Conservation (phyloP, 768 basidiomycete species). For the Crucibulum laeve region DNA sequence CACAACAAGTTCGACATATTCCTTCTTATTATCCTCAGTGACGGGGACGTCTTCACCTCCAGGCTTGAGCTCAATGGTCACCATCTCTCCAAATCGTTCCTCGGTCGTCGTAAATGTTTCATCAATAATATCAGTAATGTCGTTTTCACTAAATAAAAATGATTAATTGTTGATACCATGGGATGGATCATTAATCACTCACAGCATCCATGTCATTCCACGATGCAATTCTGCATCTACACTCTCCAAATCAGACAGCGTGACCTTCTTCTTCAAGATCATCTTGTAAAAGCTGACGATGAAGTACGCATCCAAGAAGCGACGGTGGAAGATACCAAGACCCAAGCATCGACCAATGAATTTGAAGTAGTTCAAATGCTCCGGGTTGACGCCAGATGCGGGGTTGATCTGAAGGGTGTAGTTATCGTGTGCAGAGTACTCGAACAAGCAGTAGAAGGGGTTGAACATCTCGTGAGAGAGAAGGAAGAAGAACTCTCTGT, state of each 20-base stretch:
- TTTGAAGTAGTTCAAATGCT: slow-evolving; percentile 99
- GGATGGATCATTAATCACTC: slow-evolving; percentile 27
- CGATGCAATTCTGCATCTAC: slow-evolving; percentile 95
- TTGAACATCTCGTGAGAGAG: slow-evolving; percentile 99
- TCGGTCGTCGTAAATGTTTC: slow-evolving; percentile 97
- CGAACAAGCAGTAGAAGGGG: slow-evolving; percentile 99
- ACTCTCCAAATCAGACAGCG: slow-evolving; percentile 88
- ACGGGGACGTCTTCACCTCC: slow-evolving; percentile 85
- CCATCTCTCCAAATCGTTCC: slow-evolving; percentile 97
- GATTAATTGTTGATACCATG: not conserved
- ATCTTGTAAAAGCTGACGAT: slow-evolving; percentile 99
- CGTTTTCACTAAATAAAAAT: slow-evolving; percentile 69
- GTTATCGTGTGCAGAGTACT: slow-evolving; percentile 99
- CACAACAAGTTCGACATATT: slow-evolving; percentile 91
- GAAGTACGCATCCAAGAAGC: slow-evolving; percentile 99
- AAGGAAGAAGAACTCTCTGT: slow-evolving; percentile 99
- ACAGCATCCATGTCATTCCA: slow-evolving; percentile 99
- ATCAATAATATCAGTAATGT: slow-evolving; percentile 96
- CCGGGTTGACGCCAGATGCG: slow-evolving; percentile 95
- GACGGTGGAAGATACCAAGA: slow-evolving; percentile 97
- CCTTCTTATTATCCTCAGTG: slow-evolving; percentile 98
- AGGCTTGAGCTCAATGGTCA: slow-evolving; percentile 91
- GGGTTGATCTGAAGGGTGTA: slow-evolving; percentile 99
- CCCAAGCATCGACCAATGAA: slow-evolving; percentile 96
- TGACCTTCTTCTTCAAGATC: slow-evolving; percentile 98